These are phyloP conservation scores for Nicotiana attenuata DNA, from an alignment of 257 asterid genomes.

Conservation along the genomic window DNA sequence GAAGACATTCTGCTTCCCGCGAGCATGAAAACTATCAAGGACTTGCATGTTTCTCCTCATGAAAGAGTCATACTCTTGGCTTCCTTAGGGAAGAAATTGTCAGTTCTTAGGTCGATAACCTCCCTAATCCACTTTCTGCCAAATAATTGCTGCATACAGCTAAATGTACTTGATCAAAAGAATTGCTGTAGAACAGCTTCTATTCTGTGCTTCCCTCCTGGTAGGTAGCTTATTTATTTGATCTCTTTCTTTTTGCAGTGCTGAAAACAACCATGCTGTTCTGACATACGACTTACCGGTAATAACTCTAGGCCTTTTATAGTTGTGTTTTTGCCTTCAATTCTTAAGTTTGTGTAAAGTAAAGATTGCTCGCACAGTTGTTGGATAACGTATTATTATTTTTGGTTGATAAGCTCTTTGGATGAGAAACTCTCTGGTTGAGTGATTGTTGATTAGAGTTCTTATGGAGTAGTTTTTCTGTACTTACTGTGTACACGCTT, in stretches of 20 bases:
- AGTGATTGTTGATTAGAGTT: neutral
- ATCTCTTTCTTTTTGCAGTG: constrained; percentile 42
- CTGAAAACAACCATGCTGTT: constrained; percentile 69
- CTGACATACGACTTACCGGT: constrained; percentile 83
- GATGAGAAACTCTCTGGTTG: neutral
- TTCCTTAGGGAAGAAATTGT: constrained; percentile 76
- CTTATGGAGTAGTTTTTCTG: neutral
- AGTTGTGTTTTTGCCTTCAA: neutral
- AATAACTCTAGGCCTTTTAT: constrained; percentile 22
- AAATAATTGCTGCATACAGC: neutral
- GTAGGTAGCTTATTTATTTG: constrained; percentile 16
- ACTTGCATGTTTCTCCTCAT: constrained; percentile 71
- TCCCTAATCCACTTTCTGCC: constrained; percentile 9
- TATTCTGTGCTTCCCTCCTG: constrained; percentile 9
- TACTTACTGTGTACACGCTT: neutral
- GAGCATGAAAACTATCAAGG: constrained; percentile 63
- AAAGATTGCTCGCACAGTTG: neutral
- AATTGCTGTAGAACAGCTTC: neutral
- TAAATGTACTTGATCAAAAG: neutral
- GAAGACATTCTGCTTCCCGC: constrained; percentile 66
- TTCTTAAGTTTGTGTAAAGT: neutral
- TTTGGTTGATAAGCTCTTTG: constrained; percentile 5
- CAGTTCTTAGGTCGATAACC: constrained; percentile 58
- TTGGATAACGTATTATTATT: neutral
- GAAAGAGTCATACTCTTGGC: constrained; percentile 70